Evolutionary conservation across 116 monocot genomes (phyloP), one percentile per base, ranked within the genome.

Genomic region (Cymodocea nodosa): DNA sequence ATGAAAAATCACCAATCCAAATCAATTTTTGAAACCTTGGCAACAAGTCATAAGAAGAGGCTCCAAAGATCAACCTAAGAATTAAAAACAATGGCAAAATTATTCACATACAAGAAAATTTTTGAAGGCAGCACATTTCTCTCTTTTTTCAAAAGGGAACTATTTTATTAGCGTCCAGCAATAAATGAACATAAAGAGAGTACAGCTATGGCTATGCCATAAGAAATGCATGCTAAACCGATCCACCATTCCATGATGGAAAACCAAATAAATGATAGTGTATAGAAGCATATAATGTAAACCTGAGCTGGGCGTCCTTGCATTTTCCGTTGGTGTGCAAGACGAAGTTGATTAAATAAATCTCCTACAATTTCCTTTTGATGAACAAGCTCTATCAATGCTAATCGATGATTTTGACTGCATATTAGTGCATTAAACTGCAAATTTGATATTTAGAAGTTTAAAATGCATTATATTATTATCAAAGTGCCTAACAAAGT

Each of bases 321-420:
- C 36, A 25, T 74, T 66, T 81, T 76, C 25, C 95, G 74, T 67
- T 90, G 95, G 52, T 79, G 61, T 51, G 90, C 84, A 63, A 95
- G 85, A 50, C 95, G 87, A 52, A 90, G 83, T 73, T 95, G 95
- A 76, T 95, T 90, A 69, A 95, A 95, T 51, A 90, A 64, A 79
- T 87, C 90, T 35, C 95, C 95, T 15, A 94, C 75, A 66, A 81
- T 63, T 75, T 94, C 94, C 63, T 94, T 94, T 55, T 94, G 84
- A 74, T 84, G 81, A 57, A 95, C 62, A 60, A 95, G 85, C 62
- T 85, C 73, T 53, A 95, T 57, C 30, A 95, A 70, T 53, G 73
- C 71, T 67, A 61, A 56, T 79, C 85, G 71, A 30, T 71, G 79
- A 30, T 58, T 80, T 68, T 67, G 82, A 69, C 90, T 72, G 72